These are phyloP conservation scores for Magnusiomyces suaveolens DNA, from an alignment of 1,139 yeast species.

Conservation along the genomic window DNA sequence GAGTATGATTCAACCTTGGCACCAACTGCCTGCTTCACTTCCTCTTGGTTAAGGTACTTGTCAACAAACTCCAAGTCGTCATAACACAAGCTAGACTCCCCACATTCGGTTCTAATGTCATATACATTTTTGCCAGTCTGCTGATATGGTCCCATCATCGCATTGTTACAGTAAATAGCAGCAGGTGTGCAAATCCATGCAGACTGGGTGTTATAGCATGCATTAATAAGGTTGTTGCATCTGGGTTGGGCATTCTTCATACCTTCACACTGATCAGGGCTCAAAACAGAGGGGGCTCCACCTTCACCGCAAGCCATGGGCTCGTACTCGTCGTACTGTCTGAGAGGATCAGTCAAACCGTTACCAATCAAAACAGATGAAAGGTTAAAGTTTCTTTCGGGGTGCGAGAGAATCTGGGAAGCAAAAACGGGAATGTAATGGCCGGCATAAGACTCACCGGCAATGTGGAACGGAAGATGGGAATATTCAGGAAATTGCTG, in stretches of 20 bases:
- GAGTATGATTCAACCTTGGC: constrained; percentile 49
- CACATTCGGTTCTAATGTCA: constrained; percentile 57
- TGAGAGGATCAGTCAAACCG: constrained; percentile 68
- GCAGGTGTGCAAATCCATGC: constrained; percentile 47
- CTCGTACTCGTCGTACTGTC: constrained; percentile 58
- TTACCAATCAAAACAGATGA: constrained; percentile 71
- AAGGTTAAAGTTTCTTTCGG: constrained; percentile 55
- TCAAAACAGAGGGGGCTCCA: constrained; percentile 58
- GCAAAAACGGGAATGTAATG: constrained; percentile 79
- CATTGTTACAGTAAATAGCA: constrained; percentile 64
- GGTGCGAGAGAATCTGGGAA: constrained; percentile 54
- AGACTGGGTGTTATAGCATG: constrained; percentile 53
- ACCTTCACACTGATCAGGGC: constrained; percentile 50
- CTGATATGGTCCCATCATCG: constrained; percentile 43
- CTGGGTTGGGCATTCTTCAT: constrained; percentile 48
- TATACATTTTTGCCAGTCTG: constrained; percentile 58
- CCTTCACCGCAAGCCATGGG: constrained; percentile 85
- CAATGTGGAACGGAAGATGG: constrained; percentile 59
- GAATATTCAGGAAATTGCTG: constrained; percentile 58
- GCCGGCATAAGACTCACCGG: constrained; percentile 87
- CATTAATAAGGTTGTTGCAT: constrained; percentile 43
- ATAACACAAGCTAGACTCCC: constrained; percentile 47
- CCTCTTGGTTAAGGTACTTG: constrained; percentile 48
- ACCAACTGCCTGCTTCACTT: constrained; percentile 54
- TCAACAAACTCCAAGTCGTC: constrained; percentile 46